phyloP scores from a whole-genome alignment of 108 stramenopile species.

The Cyclotella atomus region DNA sequence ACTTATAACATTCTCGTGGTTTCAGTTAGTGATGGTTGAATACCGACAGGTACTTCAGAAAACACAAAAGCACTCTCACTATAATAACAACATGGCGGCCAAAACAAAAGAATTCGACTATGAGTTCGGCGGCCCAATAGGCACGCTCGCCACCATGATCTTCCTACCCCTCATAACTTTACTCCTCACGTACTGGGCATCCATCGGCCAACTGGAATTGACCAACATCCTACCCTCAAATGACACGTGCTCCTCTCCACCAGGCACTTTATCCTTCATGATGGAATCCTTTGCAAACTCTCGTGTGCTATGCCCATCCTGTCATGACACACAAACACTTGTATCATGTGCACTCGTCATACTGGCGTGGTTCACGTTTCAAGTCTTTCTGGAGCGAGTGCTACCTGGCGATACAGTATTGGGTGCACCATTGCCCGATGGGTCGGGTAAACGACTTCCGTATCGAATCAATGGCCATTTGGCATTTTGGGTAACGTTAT shows the following conservation, averaged over 20 bases:
- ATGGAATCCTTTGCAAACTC: conserved; percentile 17
- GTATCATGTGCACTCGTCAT: conserved; percentile 55
- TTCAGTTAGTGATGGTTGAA: too few relatives aligned
- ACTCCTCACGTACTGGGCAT: conserved; percentile 63
- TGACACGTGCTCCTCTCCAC: conserved; percentile 18
- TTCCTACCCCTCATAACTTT: conserved; percentile 83
- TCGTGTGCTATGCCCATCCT: conserved; percentile 53
- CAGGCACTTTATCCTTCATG: conserved; percentile 1
- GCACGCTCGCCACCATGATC: conserved; percentile 69
- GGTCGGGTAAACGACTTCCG: conserved; percentile 53
- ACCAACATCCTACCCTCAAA: conserved; percentile 22
- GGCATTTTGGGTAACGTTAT: conserved; percentile 89
- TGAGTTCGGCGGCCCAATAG: conserved; percentile 97
- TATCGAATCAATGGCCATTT: conserved; percentile 96
- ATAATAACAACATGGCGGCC: background rate
- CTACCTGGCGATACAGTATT: conserved; percentile 84
- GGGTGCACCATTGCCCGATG: conserved; percentile 71
- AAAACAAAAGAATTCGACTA: conserved; percentile 54
- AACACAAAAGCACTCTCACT: background rate
- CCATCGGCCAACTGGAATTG: conserved; percentile 61
- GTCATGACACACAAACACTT: conserved; percentile 16
- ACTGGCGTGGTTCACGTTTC: conserved; percentile 83
- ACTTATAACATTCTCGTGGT: too few relatives aligned
- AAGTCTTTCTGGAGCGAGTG: conserved; percentile 85
- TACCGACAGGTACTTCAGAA: too few relatives aligned